Evolutionary conservation across 257 asterid genomes (phyloP), one percentile per base, ranked within the genome.

Genomic region (Apocynum venetum): DNA sequence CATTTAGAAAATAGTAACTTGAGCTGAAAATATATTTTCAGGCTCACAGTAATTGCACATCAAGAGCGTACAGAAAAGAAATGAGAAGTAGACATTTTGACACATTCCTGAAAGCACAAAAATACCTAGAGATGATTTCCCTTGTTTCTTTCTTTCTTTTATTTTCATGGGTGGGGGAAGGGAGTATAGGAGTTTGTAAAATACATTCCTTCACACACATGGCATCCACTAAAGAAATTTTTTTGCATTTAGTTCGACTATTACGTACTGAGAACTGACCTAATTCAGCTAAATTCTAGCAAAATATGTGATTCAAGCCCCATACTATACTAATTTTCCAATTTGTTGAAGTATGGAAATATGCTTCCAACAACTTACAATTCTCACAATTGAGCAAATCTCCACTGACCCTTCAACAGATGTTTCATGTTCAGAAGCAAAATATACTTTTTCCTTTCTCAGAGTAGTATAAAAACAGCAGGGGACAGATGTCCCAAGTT

Each of bases 1-100:
- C 51, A 80, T 76, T 81, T 70, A 86, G 86, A 83, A 79, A 63
- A 49, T 19, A 49, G 53, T 15, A 59, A 53, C 68, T 55, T 55
- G 25, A 60, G 55, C 63, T 9, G 36, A 68, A 68, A 67, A 68
- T 36, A 68, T 68, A 68, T 68, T 68, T 8, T 69, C 35, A 36
- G 51, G 76, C 57, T 68, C 60, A 44, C 36, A 46, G 44, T 65
- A 31, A 52, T 12, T 14, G 46, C 49, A 38, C 60, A 68, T 53
- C 46, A 77, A 70, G 61, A 75, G 14, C 36, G 63, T 15, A 41
- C 47, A 35, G 51, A 60, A 46, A 48, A 38, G 8, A 35, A 25
- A 51, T 20, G n/a, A 55, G n/a, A 14, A 10, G 13, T 35, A 57
- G 70, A 64, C 47, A 57, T 64, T 64, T 13, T 35, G 36, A 64